A percentile compares a stretch with the other conserved stretches of the same genome.
Evolutionary conservation across 2,329 filamentous ascomycete genomes (phyloP).

Genomic region (Colletotrichum shisoi): DNA sequence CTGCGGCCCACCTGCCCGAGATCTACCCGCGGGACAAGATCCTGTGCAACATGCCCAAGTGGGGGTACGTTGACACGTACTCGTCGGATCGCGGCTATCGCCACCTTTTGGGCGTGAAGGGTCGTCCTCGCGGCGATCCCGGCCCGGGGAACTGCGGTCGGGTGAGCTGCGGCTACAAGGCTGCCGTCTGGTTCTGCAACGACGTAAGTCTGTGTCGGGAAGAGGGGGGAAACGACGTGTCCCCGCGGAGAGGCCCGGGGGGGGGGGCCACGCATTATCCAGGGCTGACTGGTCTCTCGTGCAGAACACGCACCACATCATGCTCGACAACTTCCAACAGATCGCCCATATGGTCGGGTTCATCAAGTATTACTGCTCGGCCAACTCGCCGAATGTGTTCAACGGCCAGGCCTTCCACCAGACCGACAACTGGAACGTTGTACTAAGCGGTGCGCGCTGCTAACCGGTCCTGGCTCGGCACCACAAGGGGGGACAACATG

Average conservation of each 20-base stretch:
- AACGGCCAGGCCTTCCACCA: constrained; percentile 2
- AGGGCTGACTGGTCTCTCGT: not conserved
- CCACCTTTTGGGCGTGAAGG: not conserved
- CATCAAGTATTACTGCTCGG: not conserved
- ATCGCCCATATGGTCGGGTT: not conserved
- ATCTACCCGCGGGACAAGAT: not conserved
- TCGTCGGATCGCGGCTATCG: not conserved
- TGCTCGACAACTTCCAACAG: not conserved
- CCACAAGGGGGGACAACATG: too few species aligned
- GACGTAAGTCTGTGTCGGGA: not conserved
- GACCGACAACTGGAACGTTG: not conserved
- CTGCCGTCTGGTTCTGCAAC: constrained; percentile 7
- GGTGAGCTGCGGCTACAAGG: constrained; percentile 1
- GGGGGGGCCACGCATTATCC: too few species aligned
- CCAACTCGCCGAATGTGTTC: rapidly evolving
- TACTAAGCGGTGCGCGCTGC: not conserved
- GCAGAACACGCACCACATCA: not conserved
- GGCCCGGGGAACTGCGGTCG: constrained; percentile 1
- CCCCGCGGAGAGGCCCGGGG: too few species aligned
- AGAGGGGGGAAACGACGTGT: too few species aligned
- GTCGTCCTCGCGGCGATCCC: not conserved
- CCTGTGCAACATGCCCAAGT: not conserved
- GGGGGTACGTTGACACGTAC: not conserved
- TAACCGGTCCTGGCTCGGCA: not conserved
- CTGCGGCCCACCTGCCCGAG: not conserved